A percentile compares a stretch with the other conserved stretches of the same genome.
phyloP scores from a whole-genome alignment of 1,284 basidiomycete species.

The Pseudomicrostroma phylloplanum region DNA sequence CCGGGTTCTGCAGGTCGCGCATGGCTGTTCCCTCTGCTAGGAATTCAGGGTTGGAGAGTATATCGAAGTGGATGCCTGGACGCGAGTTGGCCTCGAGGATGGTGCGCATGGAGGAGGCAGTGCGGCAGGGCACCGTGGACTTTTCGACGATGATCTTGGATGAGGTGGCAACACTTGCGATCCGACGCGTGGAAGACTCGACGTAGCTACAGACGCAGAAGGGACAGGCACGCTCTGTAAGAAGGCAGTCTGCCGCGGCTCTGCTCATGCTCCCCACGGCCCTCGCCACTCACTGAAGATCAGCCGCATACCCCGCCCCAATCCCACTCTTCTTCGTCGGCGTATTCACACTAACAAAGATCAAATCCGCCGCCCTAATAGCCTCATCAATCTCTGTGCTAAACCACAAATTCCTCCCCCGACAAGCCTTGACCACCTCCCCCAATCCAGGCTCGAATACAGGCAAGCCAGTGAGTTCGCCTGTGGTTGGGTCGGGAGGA shows the following conservation, averaged over 20 bases:
- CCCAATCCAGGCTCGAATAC: slow-evolving; percentile 98
- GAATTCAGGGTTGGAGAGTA: slow-evolving; percentile 98
- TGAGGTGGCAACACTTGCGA: slow-evolving; percentile 79
- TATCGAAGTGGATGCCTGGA: slow-evolving; percentile 84
- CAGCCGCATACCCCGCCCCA: slow-evolving; percentile 93
- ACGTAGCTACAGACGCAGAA: slow-evolving; percentile 67
- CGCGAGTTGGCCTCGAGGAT: slow-evolving; percentile 97
- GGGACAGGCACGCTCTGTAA: background rate
- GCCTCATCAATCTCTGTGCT: slow-evolving; percentile 87
- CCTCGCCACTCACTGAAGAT: slow-evolving; percentile 60
- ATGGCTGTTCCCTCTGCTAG: slow-evolving; percentile 97
- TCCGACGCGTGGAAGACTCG: slow-evolving; percentile 89
- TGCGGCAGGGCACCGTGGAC: slow-evolving; percentile 96
- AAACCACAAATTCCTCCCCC: slow-evolving; percentile 95
- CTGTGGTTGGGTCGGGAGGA: slow-evolving; percentile 32
- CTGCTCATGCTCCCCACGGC: slow-evolving; percentile 12
- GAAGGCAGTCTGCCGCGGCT: slow-evolving; percentile 2
- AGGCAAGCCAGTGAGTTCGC: slow-evolving; percentile 56
- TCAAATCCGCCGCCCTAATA: slow-evolving; percentile 80
- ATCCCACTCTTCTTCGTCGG: slow-evolving; percentile 97
- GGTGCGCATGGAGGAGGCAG: slow-evolving; percentile 96
- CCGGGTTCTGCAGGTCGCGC: slow-evolving; percentile 74
- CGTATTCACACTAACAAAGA: slow-evolving; percentile 78
- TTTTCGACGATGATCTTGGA: slow-evolving; percentile 99
- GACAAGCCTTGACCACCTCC: slow-evolving; percentile 77